Base-by-base conservation (phyloP, 805 yeast species). In the Yamadazyma phyllophila region DNA sequence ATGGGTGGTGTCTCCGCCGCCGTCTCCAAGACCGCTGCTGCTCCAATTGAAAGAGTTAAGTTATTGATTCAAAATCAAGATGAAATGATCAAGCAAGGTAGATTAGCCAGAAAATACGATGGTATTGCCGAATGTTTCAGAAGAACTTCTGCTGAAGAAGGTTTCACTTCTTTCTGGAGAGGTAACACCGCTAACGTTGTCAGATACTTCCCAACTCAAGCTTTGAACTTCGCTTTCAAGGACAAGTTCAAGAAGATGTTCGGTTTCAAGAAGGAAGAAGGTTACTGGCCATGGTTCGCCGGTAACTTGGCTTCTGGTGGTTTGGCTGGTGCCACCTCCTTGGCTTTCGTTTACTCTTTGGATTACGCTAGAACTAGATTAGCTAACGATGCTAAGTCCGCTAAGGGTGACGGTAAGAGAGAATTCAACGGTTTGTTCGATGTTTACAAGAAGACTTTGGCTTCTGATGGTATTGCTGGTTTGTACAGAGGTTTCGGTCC, bases 1-100 rank as follows among this genome's bases (percentile, higher is more conserved):
- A 89, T 91, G 97, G 97, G 97, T 77, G 97, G 97, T 89, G 95
- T 90, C 62, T 89, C 97, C 78, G 97, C 97, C 78, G 97, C 97
- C 67, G 91, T 90, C 77, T 86, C 96, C 61, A 90, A 90, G 84
- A 90, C 97, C 56, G 97, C 95, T 56, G 96, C 96, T 66, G 95
- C 96, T 63, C 96, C 96, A 74, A 89, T 89, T 69, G 96, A 89
- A 80, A 85, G 97, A 81, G 96, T 90, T 70, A 90, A 90, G 81
- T 81, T 90, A 65, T 83, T 90, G 75, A 88, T 90, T 73, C 97
- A 90, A 81, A 90, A 91, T 78, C 97, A 90, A 78, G 97, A 91
- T 72, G 97, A 91, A 79, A 90, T 90, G 97, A 71, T 91, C 73
- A 91, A 91, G 79, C 96, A 89, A 79, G 97, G 97, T 70, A 89